Evolutionary conservation across 805 yeast genomes (phyloP), one percentile per base, ranked within the genome.

Genomic region (Yamadazyma akitaensis): DNA sequence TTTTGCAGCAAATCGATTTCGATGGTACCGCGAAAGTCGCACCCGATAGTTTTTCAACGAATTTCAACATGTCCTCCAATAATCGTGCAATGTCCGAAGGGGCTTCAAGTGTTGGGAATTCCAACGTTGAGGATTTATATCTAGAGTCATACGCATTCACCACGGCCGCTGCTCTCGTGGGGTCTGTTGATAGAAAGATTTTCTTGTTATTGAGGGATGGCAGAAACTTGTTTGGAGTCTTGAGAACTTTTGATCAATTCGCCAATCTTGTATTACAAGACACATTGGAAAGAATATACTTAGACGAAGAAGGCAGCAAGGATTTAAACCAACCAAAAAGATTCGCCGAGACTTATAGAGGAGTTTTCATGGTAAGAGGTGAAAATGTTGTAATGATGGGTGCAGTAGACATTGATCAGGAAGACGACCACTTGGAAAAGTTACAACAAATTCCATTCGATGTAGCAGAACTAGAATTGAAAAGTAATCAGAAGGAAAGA

Each of bases 311-410:
- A 21, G 59, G 53, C 16, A 62, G 74, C 14, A 80, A 75, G 13
- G 67, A 70, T 40, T 42, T 52, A 24, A 25, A 32, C 14, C 46
- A 52, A 36, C 64, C 64, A 3, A 71, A 69, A 35, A 60, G 77
- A 51, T 92, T 82, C 61, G 96, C 87, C 8, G 96, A 92, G 63
- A 72, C 70, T n/a, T 74, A 75, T 42, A 77, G 85, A 44, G 97
- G 96, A 9, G 87, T 88, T 42, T 84, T 83, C 61, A 79, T 94
- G 70, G 84, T 94, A 35, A 85, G 99, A 67, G 99, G 99, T 51
- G 99, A 94, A 65, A 92, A 92, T 58, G 94, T 94, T 8, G 94
- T 91, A 9, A 80, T 91, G 82, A 64, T 94, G 62, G 99, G 98
- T 17, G 97, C 92, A 63, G 79, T 92, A 51, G 97, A 91, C 64